Conservation (phyloP, 441 rosid species). For the Raphanus hybrid region DNA sequence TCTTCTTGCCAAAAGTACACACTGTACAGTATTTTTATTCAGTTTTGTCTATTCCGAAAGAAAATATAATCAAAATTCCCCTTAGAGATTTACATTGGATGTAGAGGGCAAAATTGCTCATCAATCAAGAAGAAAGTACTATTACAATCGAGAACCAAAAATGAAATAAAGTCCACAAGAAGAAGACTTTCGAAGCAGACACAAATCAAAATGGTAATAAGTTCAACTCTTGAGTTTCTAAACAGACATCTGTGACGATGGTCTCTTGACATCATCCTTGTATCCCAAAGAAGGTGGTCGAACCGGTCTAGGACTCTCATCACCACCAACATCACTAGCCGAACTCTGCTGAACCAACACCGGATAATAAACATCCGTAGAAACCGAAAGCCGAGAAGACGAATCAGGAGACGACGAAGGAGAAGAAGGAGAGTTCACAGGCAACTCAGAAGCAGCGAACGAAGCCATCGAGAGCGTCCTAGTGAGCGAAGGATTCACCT, state of each 20-base stretch:
- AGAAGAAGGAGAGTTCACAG: conserved; percentile 42
- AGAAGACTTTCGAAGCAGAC: too few relatives aligned
- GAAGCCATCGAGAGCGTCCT: conserved; percentile 61
- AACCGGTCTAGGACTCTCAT: conserved; percentile 40
- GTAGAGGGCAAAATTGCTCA: neutral
- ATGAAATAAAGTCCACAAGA: conserved; percentile 7
- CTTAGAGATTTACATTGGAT: neutral
- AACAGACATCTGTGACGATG: conserved; percentile 32
- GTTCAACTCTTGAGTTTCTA: neutral
- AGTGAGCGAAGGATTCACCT: conserved; percentile 65
- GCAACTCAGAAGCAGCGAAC: conserved; percentile 55
- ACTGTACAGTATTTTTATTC: too few relatives aligned
- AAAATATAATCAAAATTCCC: neutral
- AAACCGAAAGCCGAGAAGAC: conserved; percentile 40
- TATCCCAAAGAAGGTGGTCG: conserved; percentile 39
- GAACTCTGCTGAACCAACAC: conserved; percentile 39
- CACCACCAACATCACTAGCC: conserved; percentile 30
- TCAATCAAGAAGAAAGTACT: conserved; percentile 11
- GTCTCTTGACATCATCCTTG: conserved; percentile 45
- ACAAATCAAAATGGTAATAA: conserved; percentile 2
- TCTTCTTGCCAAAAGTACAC: too few relatives aligned
- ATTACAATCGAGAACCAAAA: conserved; percentile 8
- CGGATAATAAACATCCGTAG: conserved; percentile 43
- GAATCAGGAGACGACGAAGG: conserved; percentile 45
- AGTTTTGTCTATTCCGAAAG: neutral